Base-by-base conservation (phyloP, 345 rosid species). In the Moricandia arvensis region DNA sequence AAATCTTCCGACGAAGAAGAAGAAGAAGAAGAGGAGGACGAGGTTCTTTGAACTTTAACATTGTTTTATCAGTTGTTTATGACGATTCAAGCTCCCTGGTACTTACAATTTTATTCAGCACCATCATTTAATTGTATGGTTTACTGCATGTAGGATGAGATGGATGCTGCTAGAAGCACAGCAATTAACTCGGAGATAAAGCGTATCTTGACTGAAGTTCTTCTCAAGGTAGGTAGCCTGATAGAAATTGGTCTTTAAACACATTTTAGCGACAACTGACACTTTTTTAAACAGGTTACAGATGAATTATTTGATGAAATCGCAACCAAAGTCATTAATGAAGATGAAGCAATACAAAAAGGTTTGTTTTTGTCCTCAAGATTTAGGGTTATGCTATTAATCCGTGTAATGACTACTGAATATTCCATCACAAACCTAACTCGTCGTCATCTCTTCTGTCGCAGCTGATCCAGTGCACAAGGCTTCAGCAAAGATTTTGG, bases 291-390 rank as follows among this genome's bases (percentile, higher is more conserved):
- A 67, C 82, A 95, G 98, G 99, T 96, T 69, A 96, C 98, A 45
- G 93, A 96, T 84, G 97, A 89, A 77, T 81, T 96, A 37, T 93
- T 91, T 83, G 91, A 84, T 86, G 98, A 96, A 87, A 96, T 96
- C 82, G 99, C 98, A 1, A 88, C 87, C 34, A 89, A 93, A 80
- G 92, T 96, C 75, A 87, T 96, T 55, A 69, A 78, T 59, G 99
- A 93, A 81, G 98, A 93, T 80, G 87, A 86, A 80, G 69, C 64
- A 29, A 67, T 62, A 17, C 72, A 68, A 74, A 91, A 87, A 82
- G 93, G 98, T 90, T 80, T 79, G 70, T 57, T 55, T 41, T 62
- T 29, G 24, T 62, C 65, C 30, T 58, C 38, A 27, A 67, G 72
- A 59, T 70, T 43, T n/a, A 58, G 71, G 37, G 27, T 30, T 66